Conservation (phyloP, 257 asterid genomes). For the Buddleja alternifolia region DNA sequence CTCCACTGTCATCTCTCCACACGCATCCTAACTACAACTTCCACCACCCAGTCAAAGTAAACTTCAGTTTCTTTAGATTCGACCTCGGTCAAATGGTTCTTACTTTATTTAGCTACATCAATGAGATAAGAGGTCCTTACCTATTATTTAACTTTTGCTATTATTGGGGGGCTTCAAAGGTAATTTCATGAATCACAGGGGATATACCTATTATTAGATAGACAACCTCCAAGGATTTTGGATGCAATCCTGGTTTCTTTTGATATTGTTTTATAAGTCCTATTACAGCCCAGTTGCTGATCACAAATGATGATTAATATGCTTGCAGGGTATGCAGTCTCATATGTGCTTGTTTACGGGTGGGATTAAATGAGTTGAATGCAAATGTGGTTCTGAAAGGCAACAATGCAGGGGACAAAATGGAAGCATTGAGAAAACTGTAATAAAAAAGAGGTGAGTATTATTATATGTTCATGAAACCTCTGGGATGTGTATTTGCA, state of each 20-base stretch:
- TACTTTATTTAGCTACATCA: no score
- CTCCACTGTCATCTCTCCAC: no score
- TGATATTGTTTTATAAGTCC: neutral
- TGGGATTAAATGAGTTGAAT: conserved; percentile 16
- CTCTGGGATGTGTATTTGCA: conserved; percentile 29
- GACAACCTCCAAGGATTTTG: neutral
- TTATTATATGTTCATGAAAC: conserved; percentile 28
- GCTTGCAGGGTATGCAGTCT: conserved; percentile 35
- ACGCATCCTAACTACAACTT: no score
- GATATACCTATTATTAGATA: no score
- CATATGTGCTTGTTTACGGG: conserved; percentile 13
- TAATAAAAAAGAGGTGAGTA: conserved; percentile 29
- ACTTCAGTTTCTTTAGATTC: no score
- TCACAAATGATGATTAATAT: neutral
- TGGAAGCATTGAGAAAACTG: conserved; percentile 2
- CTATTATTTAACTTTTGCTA: no score
- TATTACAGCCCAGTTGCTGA: neutral
- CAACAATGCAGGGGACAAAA: conserved; percentile 14
- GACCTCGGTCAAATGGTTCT: no score
- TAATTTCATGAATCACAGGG: no score
- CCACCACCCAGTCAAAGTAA: no score
- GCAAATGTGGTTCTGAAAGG: conserved; percentile 25
- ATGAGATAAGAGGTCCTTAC: no score
- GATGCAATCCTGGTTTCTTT: neutral
- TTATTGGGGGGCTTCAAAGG: no score